Evolutionary conservation across 257 asterid species (phyloP).

Genomic region (Solanum chaucha): DNA sequence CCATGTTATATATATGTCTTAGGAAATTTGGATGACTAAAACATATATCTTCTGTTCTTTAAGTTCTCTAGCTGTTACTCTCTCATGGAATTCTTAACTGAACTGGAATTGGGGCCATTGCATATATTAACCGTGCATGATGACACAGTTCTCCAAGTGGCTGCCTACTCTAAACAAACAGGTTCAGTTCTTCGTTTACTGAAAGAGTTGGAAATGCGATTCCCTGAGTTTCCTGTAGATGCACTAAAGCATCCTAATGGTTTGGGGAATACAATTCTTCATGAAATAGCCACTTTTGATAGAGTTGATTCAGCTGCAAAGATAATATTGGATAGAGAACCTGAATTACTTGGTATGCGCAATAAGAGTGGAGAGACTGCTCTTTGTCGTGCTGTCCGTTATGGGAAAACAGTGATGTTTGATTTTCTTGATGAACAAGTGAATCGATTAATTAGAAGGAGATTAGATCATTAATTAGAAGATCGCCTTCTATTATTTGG

Average conservation of each 20-base stretch:
- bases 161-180: slow-evolving; percentile 5
- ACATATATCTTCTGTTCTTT: too few species aligned
- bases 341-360: neutral
- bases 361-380: slow-evolving; percentile 1
- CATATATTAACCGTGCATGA: neutral
- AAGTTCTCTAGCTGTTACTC: neutral
- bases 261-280: neutral
- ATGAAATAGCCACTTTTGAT: neutral
- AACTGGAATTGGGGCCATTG: neutral
- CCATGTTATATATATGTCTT: too few species aligned
- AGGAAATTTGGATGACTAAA: too few species aligned
- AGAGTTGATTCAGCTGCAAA: neutral
- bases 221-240: neutral
- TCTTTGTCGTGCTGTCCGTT: slow-evolving; percentile 2
- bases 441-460: neutral
- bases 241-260: neutral
- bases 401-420: slow-evolving; percentile 1
- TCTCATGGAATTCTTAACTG: neutral
- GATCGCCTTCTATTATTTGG: too few species aligned
- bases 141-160: slow-evolving; percentile 3
- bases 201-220: neutral
- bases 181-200: neutral
- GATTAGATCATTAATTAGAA: too few species aligned
- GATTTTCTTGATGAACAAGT: slow-evolving; percentile 1
- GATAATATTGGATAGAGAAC: neutral